Base-by-base conservation (phyloP, 2,329 filamentous ascomycete genomes). In the Diaporthe citrichinensis region DNA sequence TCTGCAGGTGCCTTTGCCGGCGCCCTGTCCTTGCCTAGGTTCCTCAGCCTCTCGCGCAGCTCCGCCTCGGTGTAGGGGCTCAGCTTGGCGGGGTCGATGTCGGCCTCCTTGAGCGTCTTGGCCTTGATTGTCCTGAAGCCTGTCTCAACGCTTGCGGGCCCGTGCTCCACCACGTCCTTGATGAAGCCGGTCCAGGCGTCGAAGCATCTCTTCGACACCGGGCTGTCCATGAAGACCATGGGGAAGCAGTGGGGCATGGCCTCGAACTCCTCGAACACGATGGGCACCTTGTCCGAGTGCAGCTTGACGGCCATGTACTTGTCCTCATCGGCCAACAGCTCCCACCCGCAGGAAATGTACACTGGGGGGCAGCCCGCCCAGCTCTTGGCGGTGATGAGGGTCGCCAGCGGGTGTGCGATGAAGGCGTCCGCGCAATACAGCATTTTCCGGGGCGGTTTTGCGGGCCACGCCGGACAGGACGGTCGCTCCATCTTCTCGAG, bases 171-270 rank as follows among this genome's bases (percentile, higher is more conserved):
- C 2, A 82, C 87, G 25, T 80, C 78, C 36, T 78, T 84, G 34
- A 92, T 88, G 77, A 95, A 95, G 2, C 81, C 83, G 0, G 89
- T 84, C 89, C 91, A 91, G 4, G 85, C 84, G 20, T 87, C 82
- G 74, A 91, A 88, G 79, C 91, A 93, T 65, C 88, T 86, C 78
- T 81, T 84, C 3, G 88, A 84, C 41, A 84, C 86, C 1, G 85
- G 80, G 2, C 87, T 81, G 6, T 84, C 83, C 2, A 86, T 83
- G 73, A 94, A 83, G 1, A 94, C 77, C 77, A 91, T 79, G 0
- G 89, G 90, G 80, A 95, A 96, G 78, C 90, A 91, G 83, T 96
- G 94, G 72, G 94, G 94, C 94, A 96, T 96, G 4, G 91, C 93
- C 82, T 95, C 92, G 81, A 92, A 97, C 83, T 95, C 90, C 81